Base-by-base conservation (phyloP, 257 asterid genomes). In the Solanum phureja region DNA sequence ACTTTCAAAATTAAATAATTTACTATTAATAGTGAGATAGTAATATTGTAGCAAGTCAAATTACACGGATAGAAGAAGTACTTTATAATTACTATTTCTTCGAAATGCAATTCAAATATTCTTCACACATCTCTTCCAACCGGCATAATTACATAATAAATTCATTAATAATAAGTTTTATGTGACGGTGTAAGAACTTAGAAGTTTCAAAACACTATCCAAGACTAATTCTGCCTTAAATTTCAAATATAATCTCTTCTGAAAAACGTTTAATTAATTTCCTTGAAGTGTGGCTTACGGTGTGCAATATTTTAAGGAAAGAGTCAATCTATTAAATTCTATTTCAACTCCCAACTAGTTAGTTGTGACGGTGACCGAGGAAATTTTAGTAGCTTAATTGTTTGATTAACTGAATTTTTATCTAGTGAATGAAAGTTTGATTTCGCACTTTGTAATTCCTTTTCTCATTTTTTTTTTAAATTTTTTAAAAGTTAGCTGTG, bases 401-500 rank as follows among this genome's bases (percentile, higher is more conserved):
- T 23, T 60, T 60, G 69, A 8, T 4, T 60, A 8, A 1, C 0
- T 23, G 6, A 23, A 8, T 1, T 60, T 60, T 60, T 0, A 60
- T 3, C 3, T 60, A 8, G 0, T 23, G 2, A 0, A 4, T 1
- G 3, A 8, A 4, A 3, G 4, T 2, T 60, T 8, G n/a, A 3
- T 23, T 60, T 8, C 0, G 2, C 1, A 8, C 0, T 21, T 21
- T 8, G 0, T 52, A 18, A 18, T 60, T 0, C 2, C 1, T 8
- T 60, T 7, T 8, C 27, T 21, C 27, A 0, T 19, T 3, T 21
- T 52, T 49, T 52, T 5, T 44, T 29, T 29, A 29, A 31, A 31
- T 2, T 2, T 44, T 52, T 14, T 5, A 16, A 52, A 52, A 52
- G 8, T 52, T 52, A 2, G 23, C 6, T 3, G 14, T 9, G 31